Percentiles rank a stretch among this genome's conserved stretches.
Conservation (phyloP, 257 asterid species). For the Fraxinus anomala region DNA sequence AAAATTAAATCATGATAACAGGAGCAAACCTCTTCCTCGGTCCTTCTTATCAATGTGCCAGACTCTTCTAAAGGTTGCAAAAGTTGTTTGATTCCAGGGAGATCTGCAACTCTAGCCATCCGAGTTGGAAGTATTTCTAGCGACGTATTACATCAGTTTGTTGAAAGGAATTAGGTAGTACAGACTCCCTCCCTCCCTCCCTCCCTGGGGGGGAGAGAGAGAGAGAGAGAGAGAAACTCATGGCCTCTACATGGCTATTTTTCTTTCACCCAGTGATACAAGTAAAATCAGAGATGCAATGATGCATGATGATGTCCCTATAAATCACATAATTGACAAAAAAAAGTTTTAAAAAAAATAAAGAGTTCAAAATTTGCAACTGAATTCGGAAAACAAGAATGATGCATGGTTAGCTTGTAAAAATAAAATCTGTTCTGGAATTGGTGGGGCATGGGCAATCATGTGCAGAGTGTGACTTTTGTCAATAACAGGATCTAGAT, state of each 20-base stretch:
- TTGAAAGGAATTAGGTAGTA: too few relatives aligned
- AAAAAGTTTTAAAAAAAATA: too few relatives aligned
- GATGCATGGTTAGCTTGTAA: not conserved
- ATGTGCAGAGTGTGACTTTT: not conserved
- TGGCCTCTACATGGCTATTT: not conserved
- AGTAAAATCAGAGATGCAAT: conserved; percentile 13
- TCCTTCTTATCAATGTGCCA: conserved; percentile 81
- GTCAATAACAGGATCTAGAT: not conserved
- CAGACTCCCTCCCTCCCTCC: too few relatives aligned
- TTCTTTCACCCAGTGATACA: not conserved
- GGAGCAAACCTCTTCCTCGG: conserved; percentile 69
- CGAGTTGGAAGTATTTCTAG: too few relatives aligned
- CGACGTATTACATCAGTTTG: too few relatives aligned
- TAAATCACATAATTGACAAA: too few relatives aligned
- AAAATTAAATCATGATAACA: conserved; percentile 1
- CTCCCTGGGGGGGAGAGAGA: not conserved
- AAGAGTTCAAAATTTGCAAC: too few relatives aligned
- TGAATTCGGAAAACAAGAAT: not conserved
- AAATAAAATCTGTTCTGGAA: not conserved
- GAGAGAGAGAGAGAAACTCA: not conserved
- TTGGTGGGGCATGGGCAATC: not conserved
- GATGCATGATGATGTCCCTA: not conserved
- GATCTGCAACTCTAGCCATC: conserved; percentile 70
- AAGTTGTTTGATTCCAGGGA: conserved; percentile 70
- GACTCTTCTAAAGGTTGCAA: conserved; percentile 84